A percentile compares a stretch with the other conserved stretches of the same genome.
phyloP scores from a whole-genome alignment of 805 yeast genomes.

The Candida argentea region DNA sequence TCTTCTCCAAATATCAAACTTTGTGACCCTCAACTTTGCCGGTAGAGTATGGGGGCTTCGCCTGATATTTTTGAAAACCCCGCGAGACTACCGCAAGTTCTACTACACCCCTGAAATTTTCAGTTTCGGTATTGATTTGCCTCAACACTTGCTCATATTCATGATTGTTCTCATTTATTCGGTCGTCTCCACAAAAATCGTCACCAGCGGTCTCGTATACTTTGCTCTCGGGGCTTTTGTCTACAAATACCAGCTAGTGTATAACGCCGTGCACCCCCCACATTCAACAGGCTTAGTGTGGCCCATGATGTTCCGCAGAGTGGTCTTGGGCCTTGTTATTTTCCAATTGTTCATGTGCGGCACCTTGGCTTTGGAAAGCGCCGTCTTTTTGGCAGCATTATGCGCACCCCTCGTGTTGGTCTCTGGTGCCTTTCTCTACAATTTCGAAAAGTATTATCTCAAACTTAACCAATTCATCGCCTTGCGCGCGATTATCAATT shows the following conservation, averaged over 20 bases:
- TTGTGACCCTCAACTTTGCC: slow-evolving; percentile 32
- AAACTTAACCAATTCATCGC: slow-evolving; percentile 50
- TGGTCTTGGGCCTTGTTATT: slow-evolving; percentile 43
- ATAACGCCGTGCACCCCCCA: slow-evolving; percentile 53
- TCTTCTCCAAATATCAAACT: slow-evolving; percentile 45
- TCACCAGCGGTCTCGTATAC: slow-evolving; percentile 48
- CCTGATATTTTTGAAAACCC: slow-evolving; percentile 33
- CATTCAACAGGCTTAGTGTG: slow-evolving; percentile 60
- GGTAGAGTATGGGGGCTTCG: slow-evolving; percentile 29
- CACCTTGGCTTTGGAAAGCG: slow-evolving; percentile 50
- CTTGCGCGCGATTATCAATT: slow-evolving; percentile 43
- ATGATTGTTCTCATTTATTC: slow-evolving; percentile 51
- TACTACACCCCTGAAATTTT: slow-evolving; percentile 50
- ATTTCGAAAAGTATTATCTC: slow-evolving; percentile 43
- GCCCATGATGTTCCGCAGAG: slow-evolving; percentile 51
- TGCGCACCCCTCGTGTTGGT: slow-evolving; percentile 40
- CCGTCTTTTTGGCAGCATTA: slow-evolving; percentile 37
- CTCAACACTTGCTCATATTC: slow-evolving; percentile 51
- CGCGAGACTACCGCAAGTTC: slow-evolving; percentile 40
- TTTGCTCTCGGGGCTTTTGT: slow-evolving; percentile 48
- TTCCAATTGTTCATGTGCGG: slow-evolving; percentile 59
- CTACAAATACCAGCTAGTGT: slow-evolving; percentile 52
- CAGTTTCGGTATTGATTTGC: slow-evolving; percentile 51
- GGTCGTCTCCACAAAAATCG: slow-evolving; percentile 50
- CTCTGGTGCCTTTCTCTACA: slow-evolving; percentile 36